A percentile compares a stretch with the other conserved stretches of the same genome.
Conservation (phyloP, 768 basidiomycete species). For the Thelephora ganbajun region DNA sequence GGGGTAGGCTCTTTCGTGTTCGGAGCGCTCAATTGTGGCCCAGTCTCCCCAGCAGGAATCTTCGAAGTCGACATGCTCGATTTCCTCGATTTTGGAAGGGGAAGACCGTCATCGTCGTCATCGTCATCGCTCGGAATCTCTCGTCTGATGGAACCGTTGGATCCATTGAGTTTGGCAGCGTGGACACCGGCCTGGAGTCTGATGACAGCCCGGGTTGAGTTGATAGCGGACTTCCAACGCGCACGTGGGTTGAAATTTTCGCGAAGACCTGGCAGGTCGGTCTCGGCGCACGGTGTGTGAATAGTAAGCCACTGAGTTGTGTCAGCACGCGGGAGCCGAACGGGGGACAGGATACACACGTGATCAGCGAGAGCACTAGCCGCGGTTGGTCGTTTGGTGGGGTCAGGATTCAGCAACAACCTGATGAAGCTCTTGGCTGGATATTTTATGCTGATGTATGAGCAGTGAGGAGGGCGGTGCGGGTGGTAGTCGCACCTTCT, state of each 20-base stretch:
- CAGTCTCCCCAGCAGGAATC: neutral
- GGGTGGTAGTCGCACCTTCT: slow-evolving; percentile 35
- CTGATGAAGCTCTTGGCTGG: slow-evolving; percentile 79
- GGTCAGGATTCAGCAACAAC: slow-evolving; percentile 56
- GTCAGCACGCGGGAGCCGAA: neutral
- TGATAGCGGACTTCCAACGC: slow-evolving; percentile 62
- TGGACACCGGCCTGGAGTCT: neutral
- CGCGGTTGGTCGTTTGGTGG: slow-evolving; percentile 58
- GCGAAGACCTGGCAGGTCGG: slow-evolving; percentile 68
- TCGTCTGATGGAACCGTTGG: slow-evolving; percentile 12
- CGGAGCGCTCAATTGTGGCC: neutral
- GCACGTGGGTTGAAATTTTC: slow-evolving; percentile 72
- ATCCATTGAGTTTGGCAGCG: slow-evolving; percentile 5
- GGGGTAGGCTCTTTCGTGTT: neutral
- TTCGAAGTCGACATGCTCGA: neutral
- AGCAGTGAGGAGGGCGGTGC: neutral
- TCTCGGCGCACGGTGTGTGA: slow-evolving; percentile 48
- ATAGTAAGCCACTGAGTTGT: slow-evolving; percentile 55
- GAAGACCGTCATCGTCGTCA: neutral
- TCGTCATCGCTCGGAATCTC: neutral
- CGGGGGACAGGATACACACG: slow-evolving; percentile 26
- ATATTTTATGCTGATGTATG: neutral
- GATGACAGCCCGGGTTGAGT: slow-evolving; percentile 25
- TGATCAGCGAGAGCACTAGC: slow-evolving; percentile 52
- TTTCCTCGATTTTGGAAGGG: neutral